phyloP scores from a whole-genome alignment of 2,329 filamentous ascomycete genomes.

The Metarhizium anisopliae region DNA sequence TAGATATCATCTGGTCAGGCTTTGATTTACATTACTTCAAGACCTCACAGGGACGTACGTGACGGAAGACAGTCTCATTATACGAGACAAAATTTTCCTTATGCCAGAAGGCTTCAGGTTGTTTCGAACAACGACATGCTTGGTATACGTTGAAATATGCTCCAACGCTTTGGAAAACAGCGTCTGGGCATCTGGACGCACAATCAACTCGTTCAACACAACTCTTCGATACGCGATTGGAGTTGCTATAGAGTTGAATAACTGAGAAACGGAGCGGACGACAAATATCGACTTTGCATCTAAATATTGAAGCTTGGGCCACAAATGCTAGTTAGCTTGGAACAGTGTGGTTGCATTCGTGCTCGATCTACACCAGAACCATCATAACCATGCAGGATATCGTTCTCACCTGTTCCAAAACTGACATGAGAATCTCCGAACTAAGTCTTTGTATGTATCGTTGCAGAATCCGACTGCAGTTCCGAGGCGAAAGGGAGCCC shows the following conservation, averaged over 20 bases:
- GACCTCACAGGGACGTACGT: conserved; percentile 20
- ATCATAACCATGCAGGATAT: background rate
- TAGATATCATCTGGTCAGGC: background rate
- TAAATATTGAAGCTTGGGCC: background rate
- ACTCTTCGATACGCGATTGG: conserved; percentile 33
- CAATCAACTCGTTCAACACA: conserved; percentile 27
- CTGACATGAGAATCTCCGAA: conserved; percentile 1
- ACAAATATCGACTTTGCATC: conserved; percentile 18
- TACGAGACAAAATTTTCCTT: conserved; percentile 23
- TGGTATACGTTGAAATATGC: conserved; percentile 29
- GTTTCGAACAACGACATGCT: conserved; percentile 30
- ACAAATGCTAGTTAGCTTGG: background rate
- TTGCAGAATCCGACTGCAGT: background rate
- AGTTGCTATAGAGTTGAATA: conserved; percentile 29
- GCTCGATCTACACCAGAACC: background rate
- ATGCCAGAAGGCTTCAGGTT: conserved; percentile 29
- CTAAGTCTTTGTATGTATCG: conserved; percentile 1
- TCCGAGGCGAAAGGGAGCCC: background rate
- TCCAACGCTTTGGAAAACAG: conserved; percentile 22
- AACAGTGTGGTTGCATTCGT: background rate
- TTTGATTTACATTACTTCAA: background rate
- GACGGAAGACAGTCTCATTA: conserved; percentile 28
- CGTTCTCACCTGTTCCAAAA: conserved; percentile 4
- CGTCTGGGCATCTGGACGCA: conserved; percentile 23
- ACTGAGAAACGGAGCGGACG: conserved; percentile 28